phyloP scores from a whole-genome alignment of 2,329 filamentous ascomycete species.

The Clonostachys solani region DNA sequence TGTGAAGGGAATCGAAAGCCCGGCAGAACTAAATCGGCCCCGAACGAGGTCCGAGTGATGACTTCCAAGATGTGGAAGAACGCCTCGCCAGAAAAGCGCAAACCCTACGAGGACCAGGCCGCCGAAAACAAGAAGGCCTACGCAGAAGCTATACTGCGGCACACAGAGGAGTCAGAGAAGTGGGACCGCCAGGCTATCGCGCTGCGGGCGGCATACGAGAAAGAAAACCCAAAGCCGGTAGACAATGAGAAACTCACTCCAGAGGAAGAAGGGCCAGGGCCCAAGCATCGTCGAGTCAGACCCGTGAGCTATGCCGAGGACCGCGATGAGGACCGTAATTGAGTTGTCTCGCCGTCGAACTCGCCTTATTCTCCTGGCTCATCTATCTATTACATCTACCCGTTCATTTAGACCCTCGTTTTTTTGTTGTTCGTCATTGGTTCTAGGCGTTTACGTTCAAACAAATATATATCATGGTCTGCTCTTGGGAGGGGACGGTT shows the following conservation, averaged over 20 bases:
- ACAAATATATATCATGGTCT: too few species aligned
- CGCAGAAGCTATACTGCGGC: conserved; percentile 50
- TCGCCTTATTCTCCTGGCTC: too few species aligned
- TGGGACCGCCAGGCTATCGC: conserved; percentile 69
- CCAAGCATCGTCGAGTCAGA: conserved; percentile 21
- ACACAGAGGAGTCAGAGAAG: conserved; percentile 54
- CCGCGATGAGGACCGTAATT: too few species aligned
- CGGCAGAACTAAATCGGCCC: conserved; percentile 56
- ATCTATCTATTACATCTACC: too few species aligned
- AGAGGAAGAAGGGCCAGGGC: too few species aligned
- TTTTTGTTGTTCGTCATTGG: too few species aligned
- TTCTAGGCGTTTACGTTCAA: too few species aligned
- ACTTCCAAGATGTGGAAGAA: conserved; percentile 91
- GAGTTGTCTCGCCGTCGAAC: too few species aligned
- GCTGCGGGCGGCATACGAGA: conserved; percentile 47
- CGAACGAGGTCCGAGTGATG: conserved; percentile 81
- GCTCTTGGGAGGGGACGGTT: too few species aligned
- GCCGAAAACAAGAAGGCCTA: conserved; percentile 66
- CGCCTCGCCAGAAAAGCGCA: conserved; percentile 62
- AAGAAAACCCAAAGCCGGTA: conserved; percentile 37
- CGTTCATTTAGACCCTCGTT: too few species aligned
- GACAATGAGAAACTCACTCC: conserved; percentile 15
- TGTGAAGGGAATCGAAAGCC: conserved; percentile 62
- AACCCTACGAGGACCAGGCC: conserved; percentile 74
- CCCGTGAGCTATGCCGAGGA: conserved; percentile 17